Evolutionary conservation across 129 eudicot species (phyloP).

Genomic region (Flaveria trinervia): DNA sequence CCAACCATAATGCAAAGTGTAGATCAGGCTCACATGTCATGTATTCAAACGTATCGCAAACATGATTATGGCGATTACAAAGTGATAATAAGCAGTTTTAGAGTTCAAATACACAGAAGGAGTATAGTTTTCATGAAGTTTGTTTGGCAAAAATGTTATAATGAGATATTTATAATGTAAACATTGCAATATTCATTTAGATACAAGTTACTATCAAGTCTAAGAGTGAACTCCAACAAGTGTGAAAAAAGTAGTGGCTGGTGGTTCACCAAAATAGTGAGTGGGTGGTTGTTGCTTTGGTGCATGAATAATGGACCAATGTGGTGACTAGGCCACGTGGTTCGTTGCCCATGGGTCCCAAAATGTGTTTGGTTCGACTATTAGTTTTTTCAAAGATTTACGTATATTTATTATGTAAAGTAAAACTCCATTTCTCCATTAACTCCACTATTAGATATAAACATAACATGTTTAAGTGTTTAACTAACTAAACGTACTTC

Average conservation of each 20-base stretch:
- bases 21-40: background rate
- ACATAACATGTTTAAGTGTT: background rate
- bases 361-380: conserved; percentile 6
- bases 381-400: background rate
- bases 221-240: conserved; percentile 1
- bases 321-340: conserved; percentile 35
- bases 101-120: background rate
- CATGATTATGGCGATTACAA: background rate
- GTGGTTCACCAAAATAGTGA: conserved; percentile 29
- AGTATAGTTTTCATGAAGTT: background rate
- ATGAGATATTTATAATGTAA: background rate
- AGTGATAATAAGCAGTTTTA: background rate
- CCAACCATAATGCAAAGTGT: background rate
- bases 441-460: background rate
- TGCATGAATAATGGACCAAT: conserved; percentile 20
- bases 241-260: conserved; percentile 26
- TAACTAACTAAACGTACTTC: too few relatives aligned
- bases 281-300: conserved; percentile 28
- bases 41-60: background rate
- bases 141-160: too few relatives aligned
- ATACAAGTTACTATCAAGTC: conserved; percentile 26
- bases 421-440: background rate
- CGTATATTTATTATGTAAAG: background rate
- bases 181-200: background rate
- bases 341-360: conserved; percentile 26